Base-by-base conservation (phyloP, 495 filamentous ascomycete genomes). In the Tuber indicum region DNA sequence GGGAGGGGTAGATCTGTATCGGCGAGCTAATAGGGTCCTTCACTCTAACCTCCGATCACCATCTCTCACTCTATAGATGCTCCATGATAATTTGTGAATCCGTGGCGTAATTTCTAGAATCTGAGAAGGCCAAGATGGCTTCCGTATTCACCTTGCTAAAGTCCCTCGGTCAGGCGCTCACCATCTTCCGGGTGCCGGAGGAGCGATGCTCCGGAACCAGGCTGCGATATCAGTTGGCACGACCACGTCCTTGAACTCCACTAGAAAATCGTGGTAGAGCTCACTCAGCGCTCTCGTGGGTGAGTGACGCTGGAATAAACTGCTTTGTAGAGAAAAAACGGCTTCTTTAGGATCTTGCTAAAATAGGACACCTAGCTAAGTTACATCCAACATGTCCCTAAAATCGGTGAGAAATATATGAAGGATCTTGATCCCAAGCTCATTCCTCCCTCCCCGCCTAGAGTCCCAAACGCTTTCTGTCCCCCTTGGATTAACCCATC, bases 11-110 rank as follows among this genome's bases (percentile, higher is more conserved):
- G 52, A 89, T 91, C 76, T 92, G 92, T 79, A 94, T 92, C 62
- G 91, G 88, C 80, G 89, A 86, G 21, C 88, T 87, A 39, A 90
- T 86, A 14, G 91, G 91, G 82, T 92, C 91, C 84, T 90, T 88
- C 52, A 92, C 89, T 23, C 88, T 85, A 43, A 92, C 94, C 49
- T 87, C 86, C 26, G 93, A 84, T 74, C 88, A 88, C 76, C 92
- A 92, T 75, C 93, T 87, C 84, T 93, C 89, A 46, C 91, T 90
- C 5, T 91, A 89, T n/a, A 94, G 86, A 58, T 94, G 87, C 84
- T 96, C 93, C 79, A 96, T 89, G 84, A 94, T 94, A 83, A 96
- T 41, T 91, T 94, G 92, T 83, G 92, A 88, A 83, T 96, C 93
- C 45, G 92, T 92, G 43, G 91, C 91, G 86, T 94, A 94, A 86